Evolutionary conservation across 2,329 filamentous ascomycete genomes (phyloP), one percentile per base, ranked within the genome.

Genomic region (Nectriaceae sp.): DNA sequence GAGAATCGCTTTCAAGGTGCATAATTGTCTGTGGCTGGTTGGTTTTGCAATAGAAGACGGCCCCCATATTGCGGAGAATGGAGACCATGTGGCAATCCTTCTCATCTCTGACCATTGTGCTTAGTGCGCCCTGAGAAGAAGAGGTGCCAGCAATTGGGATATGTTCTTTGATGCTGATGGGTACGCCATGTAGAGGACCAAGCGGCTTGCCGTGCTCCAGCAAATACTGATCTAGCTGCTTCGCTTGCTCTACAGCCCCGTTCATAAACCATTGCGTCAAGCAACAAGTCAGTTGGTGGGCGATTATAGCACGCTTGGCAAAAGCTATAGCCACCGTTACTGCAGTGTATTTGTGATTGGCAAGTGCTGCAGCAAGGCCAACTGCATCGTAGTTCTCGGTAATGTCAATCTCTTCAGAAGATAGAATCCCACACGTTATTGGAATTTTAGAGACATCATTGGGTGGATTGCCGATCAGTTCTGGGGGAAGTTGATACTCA

Each of bases 21-120:
- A 70, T 72, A 47, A 80, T 62, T 1, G 71, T 72, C 56, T 82
- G 78, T 1, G 84, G 83, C 11, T 87, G 75, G 53, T 86, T 88
- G 2, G 85, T 88, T 16, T 37, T 37, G 33, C 33, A 37, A 16
- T 37, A 37, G 16, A 37, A 37, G 6, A 37, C 66, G 5, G 84
- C 84, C 4, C 85, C 85, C 0, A 82, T 72, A 19, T 69, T 70
- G 37, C 77, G 70, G 21, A 88, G 66, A 2, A 85, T 68, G 3
- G 76, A 71, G 1, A 86, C 76, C n/a, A 87, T 70, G 0, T 78
- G 76, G 11, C 80, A 73, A 61, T 86, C 81, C 42, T 73, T 65
- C n/a, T 68, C 61, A n/a, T 78, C 77, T 76, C 70, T 47, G 73
- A 69, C 24, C 74, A 80, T 51, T 78, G 71, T 15, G 72, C 73